These are phyloP conservation scores for Pleurotus ostreatus DNA, from an alignment of 768 basidiomycete species.

Conservation along the genomic window DNA sequence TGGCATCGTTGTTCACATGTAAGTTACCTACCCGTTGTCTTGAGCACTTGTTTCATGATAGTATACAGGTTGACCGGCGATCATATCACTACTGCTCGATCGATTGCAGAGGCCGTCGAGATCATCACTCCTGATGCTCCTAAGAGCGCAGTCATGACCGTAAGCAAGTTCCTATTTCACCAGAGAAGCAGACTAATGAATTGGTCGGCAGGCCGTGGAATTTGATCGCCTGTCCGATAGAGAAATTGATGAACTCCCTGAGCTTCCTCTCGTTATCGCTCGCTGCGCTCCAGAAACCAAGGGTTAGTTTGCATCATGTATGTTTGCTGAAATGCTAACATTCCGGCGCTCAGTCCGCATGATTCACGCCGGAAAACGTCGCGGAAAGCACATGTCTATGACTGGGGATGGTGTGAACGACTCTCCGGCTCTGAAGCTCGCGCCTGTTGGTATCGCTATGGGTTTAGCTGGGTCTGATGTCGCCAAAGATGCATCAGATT, in stretches of 20 bases:
- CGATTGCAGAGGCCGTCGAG: conserved; percentile 47
- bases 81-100: conserved; percentile 46
- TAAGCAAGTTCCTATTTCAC: conserved; percentile 1
- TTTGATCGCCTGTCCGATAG: conserved; percentile 51
- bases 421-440: conserved; percentile 34
- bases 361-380: conserved; percentile 56
- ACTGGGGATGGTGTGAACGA: conserved; percentile 61
- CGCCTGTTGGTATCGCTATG: conserved; percentile 14
- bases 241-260: conserved; percentile 42
- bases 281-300: conserved; percentile 54
- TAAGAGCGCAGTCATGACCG: conserved; percentile 34
- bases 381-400: conserved; percentile 51
- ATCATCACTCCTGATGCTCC: conserved; percentile 38
- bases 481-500: conserved; percentile 38
- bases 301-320: conserved; percentile 15
- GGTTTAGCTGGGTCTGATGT: conserved; percentile 27
- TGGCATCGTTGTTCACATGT: conserved; percentile 46
- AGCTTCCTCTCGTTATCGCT: conserved; percentile 56
- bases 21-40: background rate
- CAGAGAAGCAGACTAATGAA: background rate
- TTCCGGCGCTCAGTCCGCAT: conserved; percentile 31
- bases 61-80: conserved; percentile 50
- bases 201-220: conserved; percentile 27
- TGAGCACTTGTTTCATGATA: background rate
- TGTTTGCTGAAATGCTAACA: background rate